These are phyloP conservation scores for Phytophthora brassicae DNA, from an alignment of 352 stramenopile genomes.

Conservation along the genomic window DNA sequence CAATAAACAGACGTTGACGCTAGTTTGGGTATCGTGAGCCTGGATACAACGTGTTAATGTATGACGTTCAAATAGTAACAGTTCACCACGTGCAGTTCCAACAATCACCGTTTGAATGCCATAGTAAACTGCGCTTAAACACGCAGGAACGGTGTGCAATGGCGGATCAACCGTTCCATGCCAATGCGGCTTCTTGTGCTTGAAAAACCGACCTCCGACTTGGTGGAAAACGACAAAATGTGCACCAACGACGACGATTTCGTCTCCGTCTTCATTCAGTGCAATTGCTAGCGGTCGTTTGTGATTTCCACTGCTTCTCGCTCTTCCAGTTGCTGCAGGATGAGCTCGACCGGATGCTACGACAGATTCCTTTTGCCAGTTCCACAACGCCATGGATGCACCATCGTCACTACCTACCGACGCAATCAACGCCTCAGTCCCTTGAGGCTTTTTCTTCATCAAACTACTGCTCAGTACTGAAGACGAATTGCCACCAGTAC, in stretches of 20 bases:
- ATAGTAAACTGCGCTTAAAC: constrained; percentile 58
- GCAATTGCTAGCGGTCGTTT: constrained; percentile 55
- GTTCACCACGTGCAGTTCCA: constrained; percentile 57
- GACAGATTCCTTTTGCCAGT: constrained; percentile 68
- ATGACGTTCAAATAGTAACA: constrained; percentile 73
- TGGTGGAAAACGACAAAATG: constrained; percentile 70
- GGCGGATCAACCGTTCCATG: constrained; percentile 24
- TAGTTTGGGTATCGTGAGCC: constrained; percentile 54
- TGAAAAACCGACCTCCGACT: constrained; percentile 59
- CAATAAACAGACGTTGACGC: constrained; percentile 55
- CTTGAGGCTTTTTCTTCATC: constrained; percentile 58
- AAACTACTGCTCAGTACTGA: constrained; percentile 43
- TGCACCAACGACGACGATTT: constrained; percentile 62
- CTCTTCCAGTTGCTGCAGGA: constrained; percentile 17
- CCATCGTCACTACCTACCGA: constrained; percentile 65
- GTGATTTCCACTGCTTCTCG: constrained; percentile 7
- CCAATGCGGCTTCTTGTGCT: constrained; percentile 64
- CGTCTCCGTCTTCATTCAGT: constrained; percentile 69
- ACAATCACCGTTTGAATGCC: constrained; percentile 58
- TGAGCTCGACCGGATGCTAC: constrained; percentile 58
- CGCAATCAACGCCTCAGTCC: constrained; percentile 57
- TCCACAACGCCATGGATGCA: constrained; percentile 78
- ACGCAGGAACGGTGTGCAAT: constrained; percentile 51
- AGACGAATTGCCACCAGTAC: constrained; percentile 24
- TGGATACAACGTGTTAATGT: constrained; percentile 57